Percentiles rank a stretch among this genome's conserved stretches.
phyloP scores from a whole-genome alignment of 129 eudicot genomes.

The Tanacetum coccineum region DNA sequence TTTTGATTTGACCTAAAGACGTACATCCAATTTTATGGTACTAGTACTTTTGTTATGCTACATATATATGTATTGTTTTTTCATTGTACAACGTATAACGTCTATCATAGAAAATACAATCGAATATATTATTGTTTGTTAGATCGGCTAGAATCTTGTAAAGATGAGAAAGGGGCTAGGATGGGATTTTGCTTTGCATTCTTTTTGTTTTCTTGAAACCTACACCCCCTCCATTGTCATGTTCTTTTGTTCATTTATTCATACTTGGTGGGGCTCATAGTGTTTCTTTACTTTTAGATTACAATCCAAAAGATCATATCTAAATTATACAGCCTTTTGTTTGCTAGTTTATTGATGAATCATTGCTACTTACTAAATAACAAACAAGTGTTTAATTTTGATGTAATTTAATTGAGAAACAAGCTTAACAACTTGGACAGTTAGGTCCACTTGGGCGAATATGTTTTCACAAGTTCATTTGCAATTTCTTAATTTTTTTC shows the following conservation, averaged over 20 bases:
- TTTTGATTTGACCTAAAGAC: too few species aligned
- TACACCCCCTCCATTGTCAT: slow-evolving; percentile 30
- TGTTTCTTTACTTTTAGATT: slow-evolving; percentile 25
- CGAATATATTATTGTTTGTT: not conserved
- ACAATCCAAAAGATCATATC: slow-evolving; percentile 3
- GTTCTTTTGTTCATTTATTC: slow-evolving; percentile 20
- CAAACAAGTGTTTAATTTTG: too few species aligned
- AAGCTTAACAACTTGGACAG: too few species aligned
- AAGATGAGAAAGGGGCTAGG: slow-evolving; percentile 21
- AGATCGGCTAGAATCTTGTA: slow-evolving; percentile 30
- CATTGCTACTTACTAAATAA: not conserved
- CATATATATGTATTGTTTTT: not conserved
- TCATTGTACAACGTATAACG: not conserved
- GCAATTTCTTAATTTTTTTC: too few species aligned
- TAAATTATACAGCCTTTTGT: not conserved
- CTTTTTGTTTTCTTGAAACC: slow-evolving; percentile 38
- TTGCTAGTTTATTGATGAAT: not conserved
- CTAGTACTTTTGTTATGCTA: not conserved
- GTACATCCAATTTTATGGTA: not conserved
- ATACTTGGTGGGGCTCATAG: slow-evolving; percentile 37
- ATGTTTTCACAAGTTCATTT: too few species aligned
- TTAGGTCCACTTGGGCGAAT: too few species aligned
- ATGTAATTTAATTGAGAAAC: too few species aligned
- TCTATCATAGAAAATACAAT: not conserved
- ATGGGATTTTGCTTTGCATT: slow-evolving; percentile 29